These are phyloP conservation scores for Marchantia polymorpha DNA, from an alignment of 225 moss, liverwort and hornwort species.

Conservation along the genomic window DNA sequence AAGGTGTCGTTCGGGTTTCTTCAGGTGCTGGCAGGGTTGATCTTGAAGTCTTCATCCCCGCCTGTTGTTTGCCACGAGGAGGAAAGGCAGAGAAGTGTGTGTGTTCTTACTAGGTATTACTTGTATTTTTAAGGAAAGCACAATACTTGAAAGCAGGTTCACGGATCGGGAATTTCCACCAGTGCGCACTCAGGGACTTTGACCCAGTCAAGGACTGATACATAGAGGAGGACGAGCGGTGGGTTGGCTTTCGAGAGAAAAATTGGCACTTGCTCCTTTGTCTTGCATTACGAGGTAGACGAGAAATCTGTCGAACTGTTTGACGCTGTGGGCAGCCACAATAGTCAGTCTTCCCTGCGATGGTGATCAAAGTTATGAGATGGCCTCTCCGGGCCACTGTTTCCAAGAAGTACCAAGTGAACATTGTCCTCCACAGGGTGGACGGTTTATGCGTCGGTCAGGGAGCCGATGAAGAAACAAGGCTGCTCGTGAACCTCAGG, in stretches of 20 bases:
- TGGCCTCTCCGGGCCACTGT: constrained; percentile 70
- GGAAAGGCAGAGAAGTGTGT: background rate
- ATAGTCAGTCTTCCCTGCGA: constrained; percentile 24
- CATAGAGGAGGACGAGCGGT: background rate
- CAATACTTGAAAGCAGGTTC: background rate
- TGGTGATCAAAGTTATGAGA: constrained; percentile 96
- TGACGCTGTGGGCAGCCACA: background rate
- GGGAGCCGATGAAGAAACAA: constrained; percentile 42
- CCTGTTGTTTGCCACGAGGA: background rate
- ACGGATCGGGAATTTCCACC: background rate
- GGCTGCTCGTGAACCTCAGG: constrained; percentile 70
- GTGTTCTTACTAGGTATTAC: background rate
- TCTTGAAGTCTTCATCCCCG: background rate
- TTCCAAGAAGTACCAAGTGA: constrained; percentile 90
- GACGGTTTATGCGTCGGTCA: constrained; percentile 50
- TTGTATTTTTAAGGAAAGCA: background rate
- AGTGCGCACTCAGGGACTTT: background rate
- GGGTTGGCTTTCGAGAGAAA: background rate
- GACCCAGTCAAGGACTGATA: background rate
- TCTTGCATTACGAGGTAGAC: constrained; percentile 9
- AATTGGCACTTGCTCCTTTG: background rate
- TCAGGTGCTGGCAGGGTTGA: background rate
- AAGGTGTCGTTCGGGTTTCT: constrained; percentile 1
- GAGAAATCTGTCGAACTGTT: constrained; percentile 2
- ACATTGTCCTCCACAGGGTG: constrained; percentile 58